These are phyloP conservation scores for Aspergillus incahuasiensis DNA, from an alignment of 495 filamentous ascomycete genomes.

Conservation along the genomic window DNA sequence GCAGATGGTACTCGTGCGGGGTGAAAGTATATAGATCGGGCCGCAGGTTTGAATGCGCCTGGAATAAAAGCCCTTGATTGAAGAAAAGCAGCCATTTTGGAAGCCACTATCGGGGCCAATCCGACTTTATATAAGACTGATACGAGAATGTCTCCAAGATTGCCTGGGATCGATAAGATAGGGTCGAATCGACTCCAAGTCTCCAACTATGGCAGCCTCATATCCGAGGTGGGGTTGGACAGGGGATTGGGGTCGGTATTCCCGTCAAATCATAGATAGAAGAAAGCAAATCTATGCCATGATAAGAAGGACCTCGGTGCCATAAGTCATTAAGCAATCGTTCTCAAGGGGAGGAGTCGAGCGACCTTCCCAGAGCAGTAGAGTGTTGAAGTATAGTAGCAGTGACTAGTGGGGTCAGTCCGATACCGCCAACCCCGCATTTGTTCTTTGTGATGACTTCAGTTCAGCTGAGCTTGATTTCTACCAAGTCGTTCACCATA, in stretches of 20 bases:
- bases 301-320: slow-evolving; percentile 3
- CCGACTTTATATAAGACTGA: not conserved
- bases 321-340: not conserved
- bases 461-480: not conserved
- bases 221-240: not conserved
- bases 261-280: slow-evolving; percentile 4
- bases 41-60: slow-evolving; percentile 1
- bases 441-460: slow-evolving; percentile 1
- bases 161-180: slow-evolving; percentile 7
- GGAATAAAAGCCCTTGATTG: slow-evolving; percentile 1
- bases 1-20: not conserved
- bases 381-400: not conserved
- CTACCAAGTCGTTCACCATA: not conserved
- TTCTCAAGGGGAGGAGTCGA: not conserved
- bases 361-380: not conserved
- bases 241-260: slow-evolving; percentile 5
- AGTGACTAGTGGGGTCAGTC: not conserved
- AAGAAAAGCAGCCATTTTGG: slow-evolving; percentile 5
- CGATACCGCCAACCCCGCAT: slow-evolving; percentile 6
- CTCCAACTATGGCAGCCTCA: not conserved
- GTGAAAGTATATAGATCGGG: slow-evolving; percentile 1
- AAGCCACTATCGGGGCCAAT: not conserved
- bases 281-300: not conserved
- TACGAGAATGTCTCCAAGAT: not conserved
- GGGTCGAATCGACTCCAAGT: not conserved